Conservation (phyloP, 345 rosid species). For the Laguncularia racemosa region DNA sequence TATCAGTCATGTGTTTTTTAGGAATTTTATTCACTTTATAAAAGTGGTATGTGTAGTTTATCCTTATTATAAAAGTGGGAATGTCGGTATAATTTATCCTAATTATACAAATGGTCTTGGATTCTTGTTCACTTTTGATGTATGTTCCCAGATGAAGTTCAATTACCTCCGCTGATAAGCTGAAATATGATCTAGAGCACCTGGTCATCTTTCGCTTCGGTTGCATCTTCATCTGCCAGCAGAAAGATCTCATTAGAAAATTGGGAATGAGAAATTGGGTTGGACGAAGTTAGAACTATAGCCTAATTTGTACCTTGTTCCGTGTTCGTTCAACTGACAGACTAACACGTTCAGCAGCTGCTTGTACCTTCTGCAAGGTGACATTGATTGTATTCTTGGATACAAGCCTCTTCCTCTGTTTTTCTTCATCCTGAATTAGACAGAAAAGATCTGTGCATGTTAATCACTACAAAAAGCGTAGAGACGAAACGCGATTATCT, state of each 20-base stretch:
- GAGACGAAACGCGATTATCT: neutral
- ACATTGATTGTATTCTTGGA: constrained; percentile 59
- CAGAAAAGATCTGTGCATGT: constrained; percentile 3
- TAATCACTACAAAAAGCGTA: constrained; percentile 1
- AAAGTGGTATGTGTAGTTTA: no score
- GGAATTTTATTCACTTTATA: no score
- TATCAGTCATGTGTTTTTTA: no score
- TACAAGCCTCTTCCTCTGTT: constrained; percentile 55
- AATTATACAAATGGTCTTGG: no score
- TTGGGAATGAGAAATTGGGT: neutral
- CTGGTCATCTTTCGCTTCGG: constrained; percentile 46
- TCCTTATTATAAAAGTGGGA: no score
- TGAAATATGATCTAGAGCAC: constrained; percentile 44
- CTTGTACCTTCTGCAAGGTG: constrained; percentile 77
- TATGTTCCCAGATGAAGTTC: neutral
- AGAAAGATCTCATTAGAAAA: neutral
- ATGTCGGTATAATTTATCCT: no score
- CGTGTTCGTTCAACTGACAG: constrained; percentile 51
- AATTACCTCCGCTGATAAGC: constrained; percentile 75
- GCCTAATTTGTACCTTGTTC: constrained; percentile 38
- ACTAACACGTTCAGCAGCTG: constrained; percentile 59
- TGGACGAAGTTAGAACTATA: neutral
- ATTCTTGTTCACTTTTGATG: no score
- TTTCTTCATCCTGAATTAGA: constrained; percentile 49
- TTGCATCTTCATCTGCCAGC: constrained; percentile 61